These are phyloP conservation scores for Besnoitia besnoiti DNA, from an alignment of 169 alveolate species.

Conservation along the genomic window DNA sequence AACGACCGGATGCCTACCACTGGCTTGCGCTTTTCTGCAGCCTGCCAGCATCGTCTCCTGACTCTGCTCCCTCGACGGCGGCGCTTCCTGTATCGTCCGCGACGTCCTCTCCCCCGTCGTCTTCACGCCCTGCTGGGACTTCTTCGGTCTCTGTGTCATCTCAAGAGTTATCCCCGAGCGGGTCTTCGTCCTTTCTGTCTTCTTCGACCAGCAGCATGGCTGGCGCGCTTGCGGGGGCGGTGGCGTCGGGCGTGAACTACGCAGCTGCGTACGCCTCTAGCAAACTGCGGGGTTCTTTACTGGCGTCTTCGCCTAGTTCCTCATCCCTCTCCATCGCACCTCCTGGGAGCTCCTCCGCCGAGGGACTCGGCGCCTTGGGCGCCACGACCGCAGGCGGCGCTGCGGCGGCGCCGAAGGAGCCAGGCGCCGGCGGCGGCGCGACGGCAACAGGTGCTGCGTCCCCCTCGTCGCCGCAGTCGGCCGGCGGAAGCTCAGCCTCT, in stretches of 20 bases:
- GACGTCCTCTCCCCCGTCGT: not conserved
- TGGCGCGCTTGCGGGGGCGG: slow-evolving; percentile 48
- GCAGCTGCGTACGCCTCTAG: slow-evolving; percentile 54
- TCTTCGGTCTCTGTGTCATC: not conserved
- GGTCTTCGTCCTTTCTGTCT: not conserved
- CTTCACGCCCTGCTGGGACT: not conserved
- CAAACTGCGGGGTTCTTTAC: slow-evolving; percentile 17
- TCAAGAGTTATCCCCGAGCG: not conserved
- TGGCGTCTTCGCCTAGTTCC: slow-evolving; percentile 5
- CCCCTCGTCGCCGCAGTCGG: not conserved
- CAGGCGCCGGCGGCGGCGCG: not conserved
- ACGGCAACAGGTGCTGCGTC: not conserved
- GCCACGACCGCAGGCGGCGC: not conserved
- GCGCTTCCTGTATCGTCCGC: too few species aligned
- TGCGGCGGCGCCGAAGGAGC: too few species aligned
- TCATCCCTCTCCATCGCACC: not conserved
- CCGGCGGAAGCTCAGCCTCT: slow-evolving; percentile 13
- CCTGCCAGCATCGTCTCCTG: too few species aligned
- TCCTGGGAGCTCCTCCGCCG: not conserved
- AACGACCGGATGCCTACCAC: too few species aligned
- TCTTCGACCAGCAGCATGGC: slow-evolving; percentile 7
- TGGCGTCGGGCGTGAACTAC: slow-evolving; percentile 32
- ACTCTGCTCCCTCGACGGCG: too few species aligned
- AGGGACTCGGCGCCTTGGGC: not conserved
- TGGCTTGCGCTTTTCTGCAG: too few species aligned